These are phyloP conservation scores for Aspergillus nomiae DNA, from an alignment of 2,329 filamentous ascomycete genomes.

Conservation along the genomic window DNA sequence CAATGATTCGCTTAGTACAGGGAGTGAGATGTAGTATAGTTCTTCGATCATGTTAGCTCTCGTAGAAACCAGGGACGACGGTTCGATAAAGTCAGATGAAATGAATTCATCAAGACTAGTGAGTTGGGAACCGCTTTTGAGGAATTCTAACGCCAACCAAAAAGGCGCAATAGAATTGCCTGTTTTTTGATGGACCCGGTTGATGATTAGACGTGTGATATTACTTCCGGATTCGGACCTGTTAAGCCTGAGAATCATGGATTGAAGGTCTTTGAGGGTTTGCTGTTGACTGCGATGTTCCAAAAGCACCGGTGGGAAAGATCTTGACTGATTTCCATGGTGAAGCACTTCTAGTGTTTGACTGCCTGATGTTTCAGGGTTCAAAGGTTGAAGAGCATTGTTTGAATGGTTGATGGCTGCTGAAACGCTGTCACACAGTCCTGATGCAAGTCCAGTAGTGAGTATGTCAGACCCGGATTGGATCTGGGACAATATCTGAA, in stretches of 20 bases:
- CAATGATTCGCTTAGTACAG: conserved; percentile 40
- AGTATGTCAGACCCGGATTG: conserved; percentile 49
- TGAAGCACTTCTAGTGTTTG: conserved; percentile 33
- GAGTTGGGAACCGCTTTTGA: conserved; percentile 59
- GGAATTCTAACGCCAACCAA: conserved; percentile 76
- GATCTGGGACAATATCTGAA: conserved; percentile 65
- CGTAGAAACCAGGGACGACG: conserved; percentile 23
- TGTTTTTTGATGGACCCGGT: conserved; percentile 60
- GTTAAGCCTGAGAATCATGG: conserved; percentile 60
- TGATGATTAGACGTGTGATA: conserved; percentile 67
- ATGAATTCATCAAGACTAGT: conserved; percentile 68
- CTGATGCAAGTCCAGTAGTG: conserved; percentile 43
- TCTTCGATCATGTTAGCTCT: conserved; percentile 46
- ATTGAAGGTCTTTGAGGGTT: conserved; percentile 63
- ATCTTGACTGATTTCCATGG: conserved; percentile 24
- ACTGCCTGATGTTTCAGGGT: conserved; percentile 17
- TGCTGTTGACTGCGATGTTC: conserved; percentile 66
- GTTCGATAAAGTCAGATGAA: conserved; percentile 50
- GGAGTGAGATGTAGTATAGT: conserved; percentile 46
- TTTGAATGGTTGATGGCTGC: conserved; percentile 45
- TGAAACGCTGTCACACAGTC: conserved; percentile 73
- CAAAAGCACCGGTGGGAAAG: conserved; percentile 65
- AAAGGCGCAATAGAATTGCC: conserved; percentile 69
- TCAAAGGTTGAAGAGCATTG: conserved; percentile 33
- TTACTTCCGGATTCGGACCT: conserved; percentile 45